phyloP scores from a whole-genome alignment of 2,329 filamentous ascomycete species.

The Fusarium sp. region DNA sequence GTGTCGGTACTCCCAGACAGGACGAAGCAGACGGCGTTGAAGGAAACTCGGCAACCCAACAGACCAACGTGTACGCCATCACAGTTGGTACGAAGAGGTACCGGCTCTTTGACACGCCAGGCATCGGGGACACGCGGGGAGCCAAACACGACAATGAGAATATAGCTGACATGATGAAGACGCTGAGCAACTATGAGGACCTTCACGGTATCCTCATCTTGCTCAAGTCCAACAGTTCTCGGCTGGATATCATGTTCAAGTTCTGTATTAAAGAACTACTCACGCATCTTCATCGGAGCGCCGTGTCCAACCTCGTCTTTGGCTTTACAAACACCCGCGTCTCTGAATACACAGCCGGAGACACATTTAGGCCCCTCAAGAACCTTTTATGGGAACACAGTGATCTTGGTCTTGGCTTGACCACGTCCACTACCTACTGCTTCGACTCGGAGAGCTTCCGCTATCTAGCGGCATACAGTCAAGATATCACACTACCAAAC shows the following conservation, averaged over 20 bases:
- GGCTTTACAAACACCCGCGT: conserved; percentile 26
- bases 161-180: conserved; percentile 13
- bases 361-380: not conserved
- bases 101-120: conserved; percentile 25
- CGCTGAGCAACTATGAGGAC: conserved; percentile 10
- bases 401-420: not conserved
- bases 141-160: conserved; percentile 18
- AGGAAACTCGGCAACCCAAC: conserved; percentile 24
- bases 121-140: conserved; percentile 28
- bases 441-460: conserved; percentile 35
- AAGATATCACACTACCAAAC: not conserved
- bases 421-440: conserved; percentile 4
- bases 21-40: conserved; percentile 15
- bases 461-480: conserved; percentile 8
- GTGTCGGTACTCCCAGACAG: conserved; percentile 10
- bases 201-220: conserved; percentile 32
- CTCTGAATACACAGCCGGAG: conserved; percentile 8
- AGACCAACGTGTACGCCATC: conserved; percentile 4
- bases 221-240: conserved; percentile 12
- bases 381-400: not conserved
- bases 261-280: conserved; percentile 30
- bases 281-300: conserved; percentile 13
- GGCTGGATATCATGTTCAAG: conserved; percentile 1
- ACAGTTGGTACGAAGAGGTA: not conserved
- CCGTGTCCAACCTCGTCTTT: conserved; percentile 25